Base-by-base conservation (phyloP, 306 rosid species). In the Nissolia schottii region DNA sequence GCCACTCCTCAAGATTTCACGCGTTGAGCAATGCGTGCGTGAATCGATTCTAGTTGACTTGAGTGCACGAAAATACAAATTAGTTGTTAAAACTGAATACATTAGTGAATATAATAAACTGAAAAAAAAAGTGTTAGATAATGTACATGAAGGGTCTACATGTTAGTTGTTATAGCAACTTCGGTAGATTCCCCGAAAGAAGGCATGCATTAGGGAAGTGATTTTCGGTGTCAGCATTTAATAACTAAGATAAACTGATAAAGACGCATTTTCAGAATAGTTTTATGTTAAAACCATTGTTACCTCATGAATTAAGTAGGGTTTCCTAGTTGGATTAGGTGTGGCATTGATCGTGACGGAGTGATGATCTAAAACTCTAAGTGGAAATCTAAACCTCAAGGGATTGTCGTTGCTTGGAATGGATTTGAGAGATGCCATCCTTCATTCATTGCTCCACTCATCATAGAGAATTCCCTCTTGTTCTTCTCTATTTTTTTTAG, bases 1-100 rank as follows among this genome's bases (percentile, higher is more conserved):
- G 48, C 35, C 54, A 11, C 11, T 65, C 28, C 41, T 57, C 32
- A 60, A 35, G 59, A 46, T 59, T 70, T 71, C 66, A 40, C 22
- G 46, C 54, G n/a, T 64, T 29, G 45, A 70, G 16, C 23, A 70
- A 28, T 38, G 55, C 55, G 64, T 31, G 53, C 7, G 1, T 35
- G 8, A 55, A 58, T 79, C 25, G 16, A 70, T 35, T 48, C 51
- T 24, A 19, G 75, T 79, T 79, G 88, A 83, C 75, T 81, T 24
- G 68, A 74, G 84, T 67, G 61, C 82, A 85, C 35, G 78, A 80
- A 77, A 84, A 74, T 82, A 85, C 84, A 86, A 82, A 74, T 46
- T 67, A 58, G 79, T 77, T 60, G 83, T 82, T 70, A 63, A 64
- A 70, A 32, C 23, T 56, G 57, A 54, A 71, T 16, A 22, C 46